These are phyloP conservation scores for Bocquillonia castaneifolia DNA, from an alignment of 441 rosid genomes.

Conservation along the genomic window DNA sequence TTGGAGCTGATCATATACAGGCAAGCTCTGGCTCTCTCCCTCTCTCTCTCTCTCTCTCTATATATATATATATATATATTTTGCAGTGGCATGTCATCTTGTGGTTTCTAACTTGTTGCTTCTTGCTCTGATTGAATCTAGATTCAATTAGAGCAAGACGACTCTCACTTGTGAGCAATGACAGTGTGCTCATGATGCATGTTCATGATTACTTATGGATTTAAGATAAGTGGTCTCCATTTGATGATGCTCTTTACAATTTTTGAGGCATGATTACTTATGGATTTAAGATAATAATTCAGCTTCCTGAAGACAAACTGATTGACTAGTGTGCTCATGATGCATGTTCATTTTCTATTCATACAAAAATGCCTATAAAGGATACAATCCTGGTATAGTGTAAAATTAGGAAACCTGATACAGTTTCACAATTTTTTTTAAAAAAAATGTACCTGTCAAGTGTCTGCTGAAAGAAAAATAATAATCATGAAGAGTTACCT, in stretches of 20 bases:
- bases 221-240: background rate
- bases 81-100: background rate
- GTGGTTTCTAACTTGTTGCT: background rate
- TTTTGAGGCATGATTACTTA: background rate
- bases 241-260: background rate
- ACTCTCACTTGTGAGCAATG: no score
- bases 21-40: conserved; percentile 23
- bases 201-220: no score
- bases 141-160: background rate
- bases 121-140: background rate
- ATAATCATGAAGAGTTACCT: background rate
- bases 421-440: background rate
- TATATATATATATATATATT: no score
- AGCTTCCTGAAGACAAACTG: conserved; percentile 6
- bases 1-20: conserved; percentile 72
- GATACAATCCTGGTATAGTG: background rate
- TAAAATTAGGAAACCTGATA: background rate
- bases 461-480: background rate
- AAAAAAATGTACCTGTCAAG: background rate
- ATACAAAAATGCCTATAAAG: background rate
- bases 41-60: background rate
- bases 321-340: background rate
- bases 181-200: no score
- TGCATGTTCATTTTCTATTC: background rate
- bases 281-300: background rate